Conservation (phyloP, 2,329 filamentous ascomycete genomes). For the Diaporthe vaccinii region DNA sequence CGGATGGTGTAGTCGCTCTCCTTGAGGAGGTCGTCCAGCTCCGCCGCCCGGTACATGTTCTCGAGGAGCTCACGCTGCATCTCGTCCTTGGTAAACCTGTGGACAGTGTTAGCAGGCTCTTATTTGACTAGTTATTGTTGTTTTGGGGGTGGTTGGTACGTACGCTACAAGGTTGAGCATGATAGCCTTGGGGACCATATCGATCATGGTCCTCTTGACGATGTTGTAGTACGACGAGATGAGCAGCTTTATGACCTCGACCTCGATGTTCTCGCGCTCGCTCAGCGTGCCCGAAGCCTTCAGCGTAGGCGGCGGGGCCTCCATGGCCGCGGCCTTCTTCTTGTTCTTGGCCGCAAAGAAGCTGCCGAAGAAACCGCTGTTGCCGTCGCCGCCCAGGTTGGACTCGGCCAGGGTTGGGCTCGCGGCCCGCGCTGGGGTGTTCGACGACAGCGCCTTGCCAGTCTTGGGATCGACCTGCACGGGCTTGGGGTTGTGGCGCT, state of each 20-base stretch:
- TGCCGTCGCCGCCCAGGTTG: slow-evolving; percentile 61
- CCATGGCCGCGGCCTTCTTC: slow-evolving; percentile 99
- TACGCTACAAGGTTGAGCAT: slow-evolving; percentile 98
- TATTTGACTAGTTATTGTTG: not conserved
- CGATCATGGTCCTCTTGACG: slow-evolving; percentile 97
- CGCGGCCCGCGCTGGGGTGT: slow-evolving; percentile 77
- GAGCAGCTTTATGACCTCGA: slow-evolving; percentile 98
- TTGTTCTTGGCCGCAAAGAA: slow-evolving; percentile 99
- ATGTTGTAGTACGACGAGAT: slow-evolving; percentile 99
- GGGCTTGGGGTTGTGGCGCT: slow-evolving; percentile 88
- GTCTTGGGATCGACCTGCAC: slow-evolving; percentile 98
- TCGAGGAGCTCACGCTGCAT: slow-evolving; percentile 98
- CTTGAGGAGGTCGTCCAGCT: slow-evolving; percentile 94
- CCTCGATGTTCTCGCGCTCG: slow-evolving; percentile 94
- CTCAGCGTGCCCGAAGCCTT: slow-evolving; percentile 95
- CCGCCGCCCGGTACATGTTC: slow-evolving; percentile 94
- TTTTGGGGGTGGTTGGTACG: slow-evolving; percentile 54
- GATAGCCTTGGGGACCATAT: slow-evolving; percentile 99
- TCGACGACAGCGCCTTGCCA: slow-evolving; percentile 84
- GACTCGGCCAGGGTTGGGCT: slow-evolving; percentile 77
- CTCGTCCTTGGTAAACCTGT: slow-evolving; percentile 92
- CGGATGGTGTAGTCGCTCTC: slow-evolving; percentile 98
- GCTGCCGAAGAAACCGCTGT: slow-evolving; percentile 93
- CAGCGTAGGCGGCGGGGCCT: slow-evolving; percentile 89
- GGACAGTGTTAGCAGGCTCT: slow-evolving; percentile 42